Percentiles rank a stretch among this genome's conserved stretches.
Evolutionary conservation across 169 alveolate species (phyloP).

Genomic region (Plasmodium gonderi): DNA sequence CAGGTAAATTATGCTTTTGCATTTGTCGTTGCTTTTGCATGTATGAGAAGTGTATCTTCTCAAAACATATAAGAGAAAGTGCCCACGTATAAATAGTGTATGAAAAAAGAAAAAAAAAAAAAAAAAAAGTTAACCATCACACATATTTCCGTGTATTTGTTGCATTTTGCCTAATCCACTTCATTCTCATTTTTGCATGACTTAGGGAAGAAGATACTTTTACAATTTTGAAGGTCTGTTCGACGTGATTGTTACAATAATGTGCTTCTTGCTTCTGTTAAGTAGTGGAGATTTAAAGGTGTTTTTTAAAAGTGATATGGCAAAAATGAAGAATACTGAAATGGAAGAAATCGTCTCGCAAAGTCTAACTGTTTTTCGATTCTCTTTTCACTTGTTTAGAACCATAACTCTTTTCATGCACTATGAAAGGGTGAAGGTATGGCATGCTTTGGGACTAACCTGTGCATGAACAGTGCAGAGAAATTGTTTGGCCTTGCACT

Average conservation of each 20-base stretch:
- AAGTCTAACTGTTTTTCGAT: constrained; percentile 50
- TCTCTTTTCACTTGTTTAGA: constrained; percentile 60
- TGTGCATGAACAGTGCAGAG: too few relatives aligned
- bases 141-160: too few relatives aligned
- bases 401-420: constrained; percentile 67
- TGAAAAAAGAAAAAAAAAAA: too few relatives aligned
- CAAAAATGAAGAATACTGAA: constrained; percentile 45
- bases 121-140: too few relatives aligned
- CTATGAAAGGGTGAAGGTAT: constrained; percentile 43
- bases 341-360: constrained; percentile 68
- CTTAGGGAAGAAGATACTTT: constrained; percentile 57
- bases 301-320: constrained; percentile 7
- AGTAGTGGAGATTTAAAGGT: constrained; percentile 71
- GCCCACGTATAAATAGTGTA: too few relatives aligned
- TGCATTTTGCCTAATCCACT: too few relatives aligned
- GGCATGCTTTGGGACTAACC: too few relatives aligned
- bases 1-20: constrained; percentile 37
- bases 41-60: too few relatives aligned
- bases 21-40: too few relatives aligned
- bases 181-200: not conserved
- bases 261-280: constrained; percentile 33
- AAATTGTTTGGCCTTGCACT: too few relatives aligned
- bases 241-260: constrained; percentile 42
- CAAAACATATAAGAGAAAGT: too few relatives aligned
- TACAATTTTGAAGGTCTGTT: constrained; percentile 60